Evolutionary conservation across 805 yeast genomes (phyloP).

Genomic region (Sporopachydermia quercuum): DNA sequence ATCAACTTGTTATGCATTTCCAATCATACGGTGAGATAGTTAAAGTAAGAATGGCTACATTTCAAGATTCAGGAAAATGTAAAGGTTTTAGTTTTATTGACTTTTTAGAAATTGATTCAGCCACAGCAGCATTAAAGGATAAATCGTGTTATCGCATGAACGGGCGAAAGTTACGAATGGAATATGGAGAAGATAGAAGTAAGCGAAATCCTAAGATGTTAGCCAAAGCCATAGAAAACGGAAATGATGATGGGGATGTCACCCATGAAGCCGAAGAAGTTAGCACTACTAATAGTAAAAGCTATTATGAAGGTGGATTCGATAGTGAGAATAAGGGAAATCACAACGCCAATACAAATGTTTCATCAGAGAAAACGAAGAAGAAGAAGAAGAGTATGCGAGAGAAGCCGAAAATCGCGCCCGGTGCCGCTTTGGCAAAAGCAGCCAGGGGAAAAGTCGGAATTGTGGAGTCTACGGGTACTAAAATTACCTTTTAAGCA

Average conservation of each 20-base stretch:
- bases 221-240: conserved; percentile 14
- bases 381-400: conserved; percentile 4
- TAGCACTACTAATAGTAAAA: background rate
- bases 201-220: conserved; percentile 41
- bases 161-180: conserved; percentile 69
- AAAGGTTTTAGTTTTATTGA: conserved; percentile 93
- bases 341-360: conserved; percentile 2
- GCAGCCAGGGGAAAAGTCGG: conserved; percentile 87
- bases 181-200: conserved; percentile 90
- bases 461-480: conserved; percentile 82
- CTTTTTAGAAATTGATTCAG: conserved; percentile 65
- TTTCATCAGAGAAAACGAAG: conserved; percentile 3
- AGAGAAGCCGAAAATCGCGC: conserved; percentile 12
- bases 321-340: conserved; percentile 2
- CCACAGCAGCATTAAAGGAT: conserved; percentile 70
- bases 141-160: conserved; percentile 49
- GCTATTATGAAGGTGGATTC: background rate
- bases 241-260: conserved; percentile 9
- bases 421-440: conserved; percentile 75
- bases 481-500: conserved; percentile 53
- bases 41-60: conserved; percentile 91
- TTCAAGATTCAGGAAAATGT: conserved; percentile 90
- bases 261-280: conserved; percentile 4
- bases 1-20: conserved; percentile 63
- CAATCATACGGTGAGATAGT: conserved; percentile 82